Evolutionary conservation across 2,329 filamentous ascomycete species (phyloP).

Genomic region (Diaporthe longicolla): DNA sequence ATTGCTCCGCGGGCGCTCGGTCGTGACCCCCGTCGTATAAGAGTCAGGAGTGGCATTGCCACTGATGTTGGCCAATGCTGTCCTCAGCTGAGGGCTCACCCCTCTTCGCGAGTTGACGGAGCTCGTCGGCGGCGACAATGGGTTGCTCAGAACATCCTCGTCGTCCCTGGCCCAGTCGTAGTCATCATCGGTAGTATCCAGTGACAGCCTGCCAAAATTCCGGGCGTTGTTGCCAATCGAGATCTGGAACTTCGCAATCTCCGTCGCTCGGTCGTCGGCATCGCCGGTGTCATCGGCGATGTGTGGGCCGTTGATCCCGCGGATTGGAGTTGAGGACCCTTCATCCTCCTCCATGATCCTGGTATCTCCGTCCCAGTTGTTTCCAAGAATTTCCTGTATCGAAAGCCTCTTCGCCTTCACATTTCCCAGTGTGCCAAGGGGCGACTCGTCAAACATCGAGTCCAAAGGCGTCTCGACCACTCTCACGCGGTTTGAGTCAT

Average conservation of each 20-base stretch:
- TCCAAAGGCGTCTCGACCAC: slow-evolving; percentile 80
- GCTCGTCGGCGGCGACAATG: slow-evolving; percentile 70
- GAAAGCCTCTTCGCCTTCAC: slow-evolving; percentile 68
- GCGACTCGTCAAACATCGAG: slow-evolving; percentile 86
- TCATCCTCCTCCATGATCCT: slow-evolving; percentile 77
- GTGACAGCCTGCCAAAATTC: slow-evolving; percentile 65
- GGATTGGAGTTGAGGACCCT: slow-evolving; percentile 65
- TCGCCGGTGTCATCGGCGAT: slow-evolving; percentile 45
- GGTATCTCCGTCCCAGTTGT: slow-evolving; percentile 67
- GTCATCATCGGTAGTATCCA: slow-evolving; percentile 72
- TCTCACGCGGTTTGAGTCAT: slow-evolving; percentile 75
- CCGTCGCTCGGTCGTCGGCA: slow-evolving; percentile 42
- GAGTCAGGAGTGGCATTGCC: slow-evolving; percentile 59
- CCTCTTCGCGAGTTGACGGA: slow-evolving; percentile 66
- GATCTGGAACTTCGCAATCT: slow-evolving; percentile 40
- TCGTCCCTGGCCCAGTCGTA: slow-evolving; percentile 75
- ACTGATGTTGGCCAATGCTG: slow-evolving; percentile 67
- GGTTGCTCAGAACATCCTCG: slow-evolving; percentile 66
- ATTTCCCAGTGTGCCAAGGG: slow-evolving; percentile 70
- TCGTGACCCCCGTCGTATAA: slow-evolving; percentile 49
- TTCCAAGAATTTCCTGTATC: slow-evolving; percentile 71
- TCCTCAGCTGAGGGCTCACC: slow-evolving; percentile 67
- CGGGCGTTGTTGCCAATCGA: slow-evolving; percentile 44
- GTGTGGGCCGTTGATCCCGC: slow-evolving; percentile 52
- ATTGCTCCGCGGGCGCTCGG: slow-evolving; percentile 73